phyloP scores from a whole-genome alignment of 768 basidiomycete species.

The Russula emetica region DNA sequence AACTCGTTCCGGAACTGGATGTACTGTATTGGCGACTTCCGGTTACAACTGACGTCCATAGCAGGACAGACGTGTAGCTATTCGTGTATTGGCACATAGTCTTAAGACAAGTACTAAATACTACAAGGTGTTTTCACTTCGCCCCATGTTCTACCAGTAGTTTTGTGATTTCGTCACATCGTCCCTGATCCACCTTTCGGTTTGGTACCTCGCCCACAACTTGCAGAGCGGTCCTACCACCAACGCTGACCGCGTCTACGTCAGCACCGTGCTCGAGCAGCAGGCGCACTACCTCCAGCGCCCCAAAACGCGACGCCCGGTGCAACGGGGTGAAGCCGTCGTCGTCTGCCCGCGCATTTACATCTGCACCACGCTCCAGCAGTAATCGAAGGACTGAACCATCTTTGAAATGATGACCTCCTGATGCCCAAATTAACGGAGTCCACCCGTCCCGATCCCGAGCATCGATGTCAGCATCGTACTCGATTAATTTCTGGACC shows the following conservation, averaged over 20 bases:
- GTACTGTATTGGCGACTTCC: too few relatives aligned
- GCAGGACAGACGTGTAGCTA: too few relatives aligned
- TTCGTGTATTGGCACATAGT: too few relatives aligned
- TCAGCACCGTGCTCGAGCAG: neutral
- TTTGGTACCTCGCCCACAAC: too few relatives aligned
- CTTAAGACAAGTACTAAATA: too few relatives aligned
- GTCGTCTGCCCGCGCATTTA: neutral
- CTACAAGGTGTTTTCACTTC: neutral
- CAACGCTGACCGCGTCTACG: too few relatives aligned
- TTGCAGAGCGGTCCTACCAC: too few relatives aligned
- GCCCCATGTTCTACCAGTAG: neutral
- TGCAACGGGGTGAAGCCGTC: neutral
- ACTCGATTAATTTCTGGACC: neutral
- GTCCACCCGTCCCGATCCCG: neutral
- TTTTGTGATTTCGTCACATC: neutral
- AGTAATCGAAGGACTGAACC: neutral
- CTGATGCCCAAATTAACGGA: neutral
- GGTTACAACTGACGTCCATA: too few relatives aligned
- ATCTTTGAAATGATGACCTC: neutral
- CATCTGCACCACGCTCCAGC: neutral
- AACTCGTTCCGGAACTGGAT: too few relatives aligned
- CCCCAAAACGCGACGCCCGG: rapidly evolving
- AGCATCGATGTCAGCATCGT: neutral
- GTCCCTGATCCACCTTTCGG: too few relatives aligned
- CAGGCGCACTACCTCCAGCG: neutral